These are phyloP conservation scores for Tulasnella sp. DNA, from an alignment of 768 basidiomycete genomes.

Conservation along the genomic window DNA sequence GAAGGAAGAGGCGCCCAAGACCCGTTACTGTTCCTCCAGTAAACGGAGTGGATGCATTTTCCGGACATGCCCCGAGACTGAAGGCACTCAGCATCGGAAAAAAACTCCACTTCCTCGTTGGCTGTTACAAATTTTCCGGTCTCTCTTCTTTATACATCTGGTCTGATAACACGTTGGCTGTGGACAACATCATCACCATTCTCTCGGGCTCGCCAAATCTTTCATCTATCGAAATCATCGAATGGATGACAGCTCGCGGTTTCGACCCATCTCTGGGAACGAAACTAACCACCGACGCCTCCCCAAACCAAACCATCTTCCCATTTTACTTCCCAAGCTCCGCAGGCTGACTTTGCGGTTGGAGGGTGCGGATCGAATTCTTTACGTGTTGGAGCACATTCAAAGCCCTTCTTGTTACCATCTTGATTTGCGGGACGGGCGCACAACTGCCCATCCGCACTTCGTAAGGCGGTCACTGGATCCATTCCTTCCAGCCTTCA, in stretches of 20 bases:
- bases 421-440: neutral
- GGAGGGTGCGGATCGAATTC: neutral
- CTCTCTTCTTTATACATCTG: neutral
- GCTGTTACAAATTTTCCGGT: neutral
- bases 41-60: neutral
- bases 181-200: neutral
- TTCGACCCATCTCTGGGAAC: neutral
- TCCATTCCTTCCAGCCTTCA: neutral
- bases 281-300: neutral
- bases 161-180: neutral
- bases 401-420: neutral
- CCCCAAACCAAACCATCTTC: neutral
- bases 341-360: neutral
- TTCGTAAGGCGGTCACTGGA: neutral
- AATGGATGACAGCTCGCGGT: neutral
- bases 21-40: neutral
- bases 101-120: neutral
- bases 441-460: neutral
- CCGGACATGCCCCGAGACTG: neutral
- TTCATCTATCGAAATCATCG: neutral
- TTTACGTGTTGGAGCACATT: neutral
- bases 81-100: neutral
- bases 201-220: neutral
- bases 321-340: neutral
- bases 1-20: neutral